A percentile compares a stretch with the other conserved stretches of the same genome.
Conservation (phyloP, 2,329 filamentous ascomycete genomes). For the Fusarium nanum region DNA sequence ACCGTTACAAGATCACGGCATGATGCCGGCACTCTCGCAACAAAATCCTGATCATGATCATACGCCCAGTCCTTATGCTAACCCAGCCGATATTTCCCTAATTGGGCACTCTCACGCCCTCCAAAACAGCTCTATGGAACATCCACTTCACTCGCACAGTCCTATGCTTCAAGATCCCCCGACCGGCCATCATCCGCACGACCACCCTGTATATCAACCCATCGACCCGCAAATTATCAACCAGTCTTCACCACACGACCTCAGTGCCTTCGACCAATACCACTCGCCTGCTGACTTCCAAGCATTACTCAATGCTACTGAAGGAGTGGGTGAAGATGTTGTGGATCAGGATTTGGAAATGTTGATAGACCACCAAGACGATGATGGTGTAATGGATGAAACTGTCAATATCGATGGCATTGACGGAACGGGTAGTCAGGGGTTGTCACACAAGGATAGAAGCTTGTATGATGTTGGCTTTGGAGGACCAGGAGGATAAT, state of each 20-base stretch:
- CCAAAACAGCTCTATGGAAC: constrained; percentile 45
- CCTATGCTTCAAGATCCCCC: constrained; percentile 50
- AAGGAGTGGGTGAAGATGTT: constrained; percentile 54
- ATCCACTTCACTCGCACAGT: constrained; percentile 45
- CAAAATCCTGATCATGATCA: constrained; percentile 41
- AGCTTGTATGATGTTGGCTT: constrained; percentile 49
- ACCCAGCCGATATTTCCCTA: constrained; percentile 61
- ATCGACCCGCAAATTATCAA: constrained; percentile 71
- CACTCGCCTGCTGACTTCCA: constrained; percentile 64
- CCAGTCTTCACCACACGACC: constrained; percentile 44
- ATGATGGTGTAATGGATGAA: constrained; percentile 49
- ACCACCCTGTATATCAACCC: constrained; percentile 59
- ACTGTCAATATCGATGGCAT: constrained; percentile 35
- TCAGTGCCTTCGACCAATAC: constrained; percentile 56
- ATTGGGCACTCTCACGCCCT: constrained; percentile 55
- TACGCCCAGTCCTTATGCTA: constrained; percentile 58
- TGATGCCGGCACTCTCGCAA: constrained; percentile 46
- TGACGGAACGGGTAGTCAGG: constrained; percentile 24
- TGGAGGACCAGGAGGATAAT: constrained; percentile 36
- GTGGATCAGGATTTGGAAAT: constrained; percentile 64
- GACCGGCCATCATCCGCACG: constrained; percentile 43
- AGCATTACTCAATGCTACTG: constrained; percentile 63
- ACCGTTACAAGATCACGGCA: constrained; percentile 47
- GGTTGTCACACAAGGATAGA: constrained; percentile 40
- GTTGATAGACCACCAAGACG: constrained; percentile 61